Base-by-base conservation (phyloP, 768 basidiomycete species). In the Lactifluus pinguis region DNA sequence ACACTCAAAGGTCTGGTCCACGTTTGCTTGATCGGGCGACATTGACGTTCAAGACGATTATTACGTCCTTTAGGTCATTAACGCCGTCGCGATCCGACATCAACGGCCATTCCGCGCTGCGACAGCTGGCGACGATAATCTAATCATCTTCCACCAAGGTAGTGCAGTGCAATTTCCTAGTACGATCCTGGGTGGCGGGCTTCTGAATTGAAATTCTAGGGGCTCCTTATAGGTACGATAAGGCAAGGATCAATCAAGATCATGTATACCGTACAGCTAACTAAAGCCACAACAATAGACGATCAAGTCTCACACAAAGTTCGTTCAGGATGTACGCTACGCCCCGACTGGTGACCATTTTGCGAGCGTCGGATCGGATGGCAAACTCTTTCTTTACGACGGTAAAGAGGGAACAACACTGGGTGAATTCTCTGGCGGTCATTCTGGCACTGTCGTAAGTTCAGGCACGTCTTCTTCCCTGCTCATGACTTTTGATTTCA, bases 51-150 rank as follows among this genome's bases (percentile, higher is more conserved):
- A 25, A 25, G 25, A 25, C 19, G 42, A 41, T 52, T 39, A 48
- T 45, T 39, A 30, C 32, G 48, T 47, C 41, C 34, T 39, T 11
- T 63, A 93, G 89, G 77, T 80, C 3, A 82, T 98, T 70, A 98
- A 95, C 66, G 85, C 95, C 0, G 90, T 95, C 2, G 81, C 91
- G 29, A 88, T 98, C 60, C 82, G 95, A 45, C 83, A 85, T 53
- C 90, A 94, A 69, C 79, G 95, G 49, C 95, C 95, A 1, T 98
- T 87, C 79, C 80, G 90, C 66, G 95, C 95, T 4, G 90, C 84
- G 7, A 95, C 95, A 4, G 92, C 87, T 6, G 83, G 84, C 8
- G 95, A 98, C 66, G 92, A 95, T 68, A 77, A 75, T n/a, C 72
- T 77, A 45, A 87, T 98, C 65, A 78, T 89, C 29, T 89, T 98